Conservation (phyloP, 1,284 basidiomycete species). For the Abortiporus biennis region DNA sequence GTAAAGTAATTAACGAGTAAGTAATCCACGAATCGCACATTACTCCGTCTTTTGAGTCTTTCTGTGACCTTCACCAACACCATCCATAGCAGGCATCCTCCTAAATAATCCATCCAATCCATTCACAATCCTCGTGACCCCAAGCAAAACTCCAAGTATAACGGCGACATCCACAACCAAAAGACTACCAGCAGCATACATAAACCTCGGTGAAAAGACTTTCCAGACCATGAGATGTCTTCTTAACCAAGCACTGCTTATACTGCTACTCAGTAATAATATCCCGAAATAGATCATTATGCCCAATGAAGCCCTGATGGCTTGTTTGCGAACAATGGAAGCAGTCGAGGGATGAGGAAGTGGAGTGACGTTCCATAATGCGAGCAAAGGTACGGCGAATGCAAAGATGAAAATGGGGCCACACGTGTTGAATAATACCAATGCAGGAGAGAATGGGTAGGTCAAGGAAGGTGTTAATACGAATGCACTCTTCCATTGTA, state of each 20-base stretch:
- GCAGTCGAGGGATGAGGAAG: conserved; percentile 23
- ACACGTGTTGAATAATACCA: conserved; percentile 81
- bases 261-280: conserved; percentile 66
- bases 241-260: conserved; percentile 73
- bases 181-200: conserved; percentile 59
- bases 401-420: conserved; percentile 66
- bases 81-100: conserved; percentile 12
- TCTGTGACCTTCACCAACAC: too few species aligned
- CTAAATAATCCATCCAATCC: conserved; percentile 22
- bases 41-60: too few species aligned
- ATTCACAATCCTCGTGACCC: conserved; percentile 22
- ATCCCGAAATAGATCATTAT: conserved; percentile 67
- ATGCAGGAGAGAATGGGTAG: conserved; percentile 73
- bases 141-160: conserved; percentile 41
- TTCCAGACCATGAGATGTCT: conserved; percentile 99
- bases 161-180: conserved; percentile 52
- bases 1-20: too few species aligned
- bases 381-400: conserved; percentile 67
- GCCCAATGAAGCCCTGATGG: conserved; percentile 49
- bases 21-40: too few species aligned
- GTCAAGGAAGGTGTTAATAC: conserved; percentile 60
- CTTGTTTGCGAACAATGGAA: conserved; percentile 27
- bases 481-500: conserved; percentile 97
- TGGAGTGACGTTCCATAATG: conserved; percentile 86
- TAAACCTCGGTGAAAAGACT: conserved; percentile 93